Base-by-base conservation (phyloP, 352 stramenopile genomes). In the Phytophthora sp. region DNA sequence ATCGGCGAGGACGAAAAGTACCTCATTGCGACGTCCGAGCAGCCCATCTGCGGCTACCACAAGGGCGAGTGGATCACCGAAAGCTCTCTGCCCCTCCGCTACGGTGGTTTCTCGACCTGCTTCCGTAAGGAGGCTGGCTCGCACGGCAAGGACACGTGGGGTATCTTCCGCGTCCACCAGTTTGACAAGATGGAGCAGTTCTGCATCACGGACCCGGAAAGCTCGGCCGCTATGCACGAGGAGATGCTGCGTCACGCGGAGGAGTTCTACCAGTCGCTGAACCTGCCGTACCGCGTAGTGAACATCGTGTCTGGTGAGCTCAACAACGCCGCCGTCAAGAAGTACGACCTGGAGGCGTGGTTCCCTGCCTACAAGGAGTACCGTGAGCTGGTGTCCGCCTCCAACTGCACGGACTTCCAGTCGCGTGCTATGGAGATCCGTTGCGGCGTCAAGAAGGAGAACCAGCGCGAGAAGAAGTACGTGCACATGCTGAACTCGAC, bases 151-250 rank as follows among this genome's bases (percentile, higher is more conserved):
- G 98, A 99, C 79, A 99, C 98, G 68, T 99, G 97, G 87, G 98
- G 98, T 38, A 99, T 99, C 75, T 99, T 99, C 82, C 95, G 98
- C 37, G 98, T 99, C 6, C 98, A 99, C 87, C 98, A 99, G 84
- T 99, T 99, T 74, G 97, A 99, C 77, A 99, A 99, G 87, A 97
- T 99, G 57, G 97, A 99, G 80, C 97, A 99, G 76, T 99, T 99
- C 75, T 98, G 94, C 74, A 94, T 99, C 54, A 97, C 93, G 18
- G 93, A 97, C 52, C 95, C 97, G 46, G 96, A 98, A 64, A 84
- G 91, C 60, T 98, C 91, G 45, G 49, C 82, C 27, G 89, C 72
- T 26, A 98, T 99, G 89, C 91, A 98, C 66, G 79, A 97, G 42
- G 93, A 97, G 68, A 97, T 97, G 89, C 69, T 97, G 61, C 75